These are phyloP conservation scores for Bipolaris gigantea DNA, from an alignment of 2,329 filamentous ascomycete genomes.

Conservation along the genomic window DNA sequence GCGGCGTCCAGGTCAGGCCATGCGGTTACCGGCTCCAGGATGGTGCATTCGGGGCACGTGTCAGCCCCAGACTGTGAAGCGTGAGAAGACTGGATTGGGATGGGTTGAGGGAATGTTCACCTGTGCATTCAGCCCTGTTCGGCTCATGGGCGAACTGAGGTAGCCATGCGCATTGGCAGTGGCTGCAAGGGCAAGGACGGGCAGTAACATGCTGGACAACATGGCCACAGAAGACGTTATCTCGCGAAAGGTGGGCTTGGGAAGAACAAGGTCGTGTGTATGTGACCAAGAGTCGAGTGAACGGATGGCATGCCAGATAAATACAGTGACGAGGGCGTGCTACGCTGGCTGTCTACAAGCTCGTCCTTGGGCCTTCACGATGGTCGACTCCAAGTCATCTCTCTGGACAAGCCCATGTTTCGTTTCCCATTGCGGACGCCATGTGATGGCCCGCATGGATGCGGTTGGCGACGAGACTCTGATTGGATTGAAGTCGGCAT, in stretches of 20 bases:
- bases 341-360: slow-evolving; percentile 3
- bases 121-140: slow-evolving; percentile 39
- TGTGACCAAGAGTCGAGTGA: neutral
- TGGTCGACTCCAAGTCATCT: neutral
- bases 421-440: neutral
- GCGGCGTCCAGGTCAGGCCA: slow-evolving; percentile 38
- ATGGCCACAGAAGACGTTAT: slow-evolving; percentile 12
- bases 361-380: neutral
- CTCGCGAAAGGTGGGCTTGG: neutral
- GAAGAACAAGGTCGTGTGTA: neutral
- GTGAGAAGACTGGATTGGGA: neutral
- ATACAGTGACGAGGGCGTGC: neutral
- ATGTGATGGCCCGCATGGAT: neutral
- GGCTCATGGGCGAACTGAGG: slow-evolving; percentile 38
- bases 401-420: neutral
- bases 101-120: slow-evolving; percentile 3
- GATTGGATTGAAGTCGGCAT: slow-evolving; percentile 12
- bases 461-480: neutral
- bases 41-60: slow-evolving; percentile 42
- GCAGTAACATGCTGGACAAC: slow-evolving; percentile 17
- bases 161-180: slow-evolving; percentile 37
- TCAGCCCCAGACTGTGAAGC: slow-evolving; percentile 26
- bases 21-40: slow-evolving; percentile 38
- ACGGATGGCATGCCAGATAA: neutral
- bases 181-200: slow-evolving; percentile 23